phyloP scores from a whole-genome alignment of 805 yeast genomes.

The Hanseniaspora nectarophila region DNA sequence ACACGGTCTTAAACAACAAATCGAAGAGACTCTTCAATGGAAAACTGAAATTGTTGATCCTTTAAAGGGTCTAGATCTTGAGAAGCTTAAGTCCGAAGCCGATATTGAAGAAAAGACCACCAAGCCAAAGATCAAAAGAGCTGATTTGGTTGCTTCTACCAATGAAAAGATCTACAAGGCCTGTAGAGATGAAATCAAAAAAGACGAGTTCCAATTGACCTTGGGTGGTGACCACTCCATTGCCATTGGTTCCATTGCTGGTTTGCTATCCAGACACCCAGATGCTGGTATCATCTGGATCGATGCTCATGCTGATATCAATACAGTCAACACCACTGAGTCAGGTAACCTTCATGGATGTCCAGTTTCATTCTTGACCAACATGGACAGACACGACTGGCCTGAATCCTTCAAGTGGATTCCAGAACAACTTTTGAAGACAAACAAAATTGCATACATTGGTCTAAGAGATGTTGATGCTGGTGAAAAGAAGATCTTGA shows the following conservation, averaged over 20 bases:
- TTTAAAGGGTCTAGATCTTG: constrained; percentile 38
- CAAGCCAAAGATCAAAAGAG: constrained; percentile 49
- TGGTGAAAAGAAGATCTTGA: constrained; percentile 67
- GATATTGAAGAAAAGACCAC: constrained; percentile 32
- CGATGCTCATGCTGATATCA: constrained; percentile 96
- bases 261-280: constrained; percentile 65
- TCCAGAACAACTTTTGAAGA: constrained; percentile 44
- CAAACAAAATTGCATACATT: constrained; percentile 72
- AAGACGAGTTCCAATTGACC: constrained; percentile 55
- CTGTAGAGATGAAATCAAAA: constrained; percentile 38
- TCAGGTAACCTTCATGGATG: constrained; percentile 94
- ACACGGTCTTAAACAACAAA: constrained; percentile 54
- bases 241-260: constrained; percentile 86
- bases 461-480: constrained; percentile 89
- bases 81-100: constrained; percentile 26
- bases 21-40: constrained; percentile 62
- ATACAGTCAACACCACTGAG: constrained; percentile 70
- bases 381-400: constrained; percentile 53
- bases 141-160: constrained; percentile 65
- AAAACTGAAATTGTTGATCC: constrained; percentile 42
- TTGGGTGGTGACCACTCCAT: constrained; percentile 96
- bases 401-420: constrained; percentile 79
- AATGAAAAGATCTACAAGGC: constrained; percentile 51
- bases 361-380: constrained; percentile 84
- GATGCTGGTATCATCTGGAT: constrained; percentile 89